A percentile compares a stretch with the other conserved stretches of the same genome.
Evolutionary conservation across 2,329 filamentous ascomycete species (phyloP).

Genomic region (Grosmannia serpens): DNA sequence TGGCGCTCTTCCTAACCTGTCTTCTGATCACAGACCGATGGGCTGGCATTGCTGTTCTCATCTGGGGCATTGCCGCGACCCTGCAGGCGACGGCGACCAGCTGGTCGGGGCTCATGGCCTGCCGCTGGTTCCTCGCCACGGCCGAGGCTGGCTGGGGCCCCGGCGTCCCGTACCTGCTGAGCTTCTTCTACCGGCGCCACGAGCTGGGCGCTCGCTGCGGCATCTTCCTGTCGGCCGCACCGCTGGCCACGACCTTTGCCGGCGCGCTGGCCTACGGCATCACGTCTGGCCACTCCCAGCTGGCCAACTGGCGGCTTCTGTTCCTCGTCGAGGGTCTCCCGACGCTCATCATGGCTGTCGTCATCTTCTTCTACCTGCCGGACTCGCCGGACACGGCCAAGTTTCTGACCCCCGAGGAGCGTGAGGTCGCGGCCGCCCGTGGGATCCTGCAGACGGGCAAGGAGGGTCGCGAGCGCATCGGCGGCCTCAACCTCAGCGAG

Average conservation of each 20-base stretch:
- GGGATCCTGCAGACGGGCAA: slow-evolving; percentile 40
- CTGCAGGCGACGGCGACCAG: slow-evolving; percentile 21
- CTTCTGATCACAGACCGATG: slow-evolving; percentile 14
- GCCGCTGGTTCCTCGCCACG: slow-evolving; percentile 29
- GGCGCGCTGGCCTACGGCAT: slow-evolving; percentile 54
- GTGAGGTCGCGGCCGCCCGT: slow-evolving; percentile 41
- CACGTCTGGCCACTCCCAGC: slow-evolving; percentile 39
- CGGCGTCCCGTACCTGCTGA: slow-evolving; percentile 30
- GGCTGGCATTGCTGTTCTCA: slow-evolving; percentile 16
- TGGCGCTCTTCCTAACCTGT: not conserved
- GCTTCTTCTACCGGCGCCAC: slow-evolving; percentile 33
- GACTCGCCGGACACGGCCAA: slow-evolving; percentile 38
- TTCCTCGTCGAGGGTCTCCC: slow-evolving; percentile 56
- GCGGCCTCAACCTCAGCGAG: slow-evolving; percentile 32
- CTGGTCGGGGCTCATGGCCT: slow-evolving; percentile 24
- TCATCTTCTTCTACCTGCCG: slow-evolving; percentile 43
- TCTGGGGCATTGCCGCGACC: slow-evolving; percentile 19
- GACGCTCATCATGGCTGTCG: slow-evolving; percentile 38
- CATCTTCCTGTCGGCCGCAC: slow-evolving; percentile 57
- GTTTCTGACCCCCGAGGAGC: slow-evolving; percentile 47
- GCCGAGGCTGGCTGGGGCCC: slow-evolving; percentile 31
- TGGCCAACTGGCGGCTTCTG: slow-evolving; percentile 54
- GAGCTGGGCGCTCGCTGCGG: slow-evolving; percentile 63
- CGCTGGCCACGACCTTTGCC: slow-evolving; percentile 56
- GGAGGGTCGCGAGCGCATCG: slow-evolving; percentile 33